These are phyloP conservation scores for Lipomyces lipofer DNA, from an alignment of 805 yeast species.

Conservation along the genomic window DNA sequence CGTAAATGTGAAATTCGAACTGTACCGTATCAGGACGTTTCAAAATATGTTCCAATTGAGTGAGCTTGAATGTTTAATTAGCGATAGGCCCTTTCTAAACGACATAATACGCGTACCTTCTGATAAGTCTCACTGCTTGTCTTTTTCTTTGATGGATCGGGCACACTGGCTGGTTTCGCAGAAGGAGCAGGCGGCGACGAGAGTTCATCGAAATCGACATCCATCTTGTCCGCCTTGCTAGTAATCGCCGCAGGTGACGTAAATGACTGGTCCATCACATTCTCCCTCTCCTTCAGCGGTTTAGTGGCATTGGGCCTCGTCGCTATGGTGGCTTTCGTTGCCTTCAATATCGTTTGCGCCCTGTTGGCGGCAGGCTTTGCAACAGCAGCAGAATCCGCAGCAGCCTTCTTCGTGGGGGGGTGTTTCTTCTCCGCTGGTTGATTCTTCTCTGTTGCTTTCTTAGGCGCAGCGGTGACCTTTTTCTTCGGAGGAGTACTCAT, in stretches of 20 bases:
- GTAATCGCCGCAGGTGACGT: conserved; percentile 13
- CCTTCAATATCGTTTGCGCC: conserved; percentile 14
- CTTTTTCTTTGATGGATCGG: conserved; percentile 35
- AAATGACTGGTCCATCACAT: conserved; percentile 4
- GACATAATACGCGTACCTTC: conserved; percentile 41
- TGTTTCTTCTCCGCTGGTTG: conserved; percentile 12
- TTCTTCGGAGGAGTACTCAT: conserved; percentile 23
- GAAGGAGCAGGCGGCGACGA: conserved; percentile 16
- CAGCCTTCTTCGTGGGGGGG: conserved; percentile 8
- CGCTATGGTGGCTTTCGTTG: conserved; percentile 7
- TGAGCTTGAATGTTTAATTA: conserved; percentile 45
- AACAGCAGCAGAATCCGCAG: conserved; percentile 23
- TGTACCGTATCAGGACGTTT: conserved; percentile 87
- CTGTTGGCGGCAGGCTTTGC: conserved; percentile 7
- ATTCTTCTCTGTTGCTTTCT: conserved; percentile 13
- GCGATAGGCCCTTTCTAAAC: not conserved
- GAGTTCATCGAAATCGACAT: conserved; percentile 2
- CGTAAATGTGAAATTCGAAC: too few relatives aligned
- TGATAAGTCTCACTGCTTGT: conserved; percentile 77
- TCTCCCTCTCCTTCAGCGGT: conserved; percentile 16
- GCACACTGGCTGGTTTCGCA: conserved; percentile 6
- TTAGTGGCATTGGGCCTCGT: conserved; percentile 10
- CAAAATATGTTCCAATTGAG: conserved; percentile 93
- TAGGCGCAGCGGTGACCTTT: conserved; percentile 9
- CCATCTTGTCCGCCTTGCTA: conserved; percentile 7